A percentile compares a stretch with the other conserved stretches of the same genome.
phyloP scores from a whole-genome alignment of 768 basidiomycete genomes.

The Fomitopsis serialis region DNA sequence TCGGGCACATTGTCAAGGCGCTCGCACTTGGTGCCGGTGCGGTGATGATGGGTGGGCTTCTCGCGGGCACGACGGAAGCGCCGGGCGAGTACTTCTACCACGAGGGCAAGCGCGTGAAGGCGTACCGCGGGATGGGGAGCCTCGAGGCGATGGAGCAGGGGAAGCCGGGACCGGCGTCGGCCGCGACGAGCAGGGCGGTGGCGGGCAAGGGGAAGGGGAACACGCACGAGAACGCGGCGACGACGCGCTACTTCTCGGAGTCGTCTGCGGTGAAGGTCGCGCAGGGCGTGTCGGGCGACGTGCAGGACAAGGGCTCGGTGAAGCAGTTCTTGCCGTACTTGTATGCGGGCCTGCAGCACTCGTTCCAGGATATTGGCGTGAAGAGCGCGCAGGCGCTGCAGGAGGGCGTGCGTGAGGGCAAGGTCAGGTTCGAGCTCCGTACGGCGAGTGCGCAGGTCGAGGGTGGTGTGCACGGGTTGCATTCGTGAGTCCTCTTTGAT shows the following conservation, averaged over 20 bases:
- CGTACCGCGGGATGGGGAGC: constrained; percentile 98
- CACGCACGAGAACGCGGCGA: constrained; percentile 86
- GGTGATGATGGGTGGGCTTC: constrained; percentile 97
- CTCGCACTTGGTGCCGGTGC: constrained; percentile 89
- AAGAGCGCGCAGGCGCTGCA: constrained; percentile 61
- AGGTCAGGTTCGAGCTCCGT: constrained; percentile 85
- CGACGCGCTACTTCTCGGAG: constrained; percentile 93
- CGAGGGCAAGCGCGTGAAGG: constrained; percentile 97
- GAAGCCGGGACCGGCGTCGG: constrained; percentile 34
- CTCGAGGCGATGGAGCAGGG: constrained; percentile 90
- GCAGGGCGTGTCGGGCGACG: constrained; percentile 93
- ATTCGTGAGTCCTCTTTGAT: constrained; percentile 62
- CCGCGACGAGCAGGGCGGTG: constrained; percentile 16
- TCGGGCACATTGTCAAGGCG: constrained; percentile 98
- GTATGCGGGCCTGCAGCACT: constrained; percentile 82
- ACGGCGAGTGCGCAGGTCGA: constrained; percentile 95
- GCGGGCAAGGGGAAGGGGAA: constrained; percentile 39
- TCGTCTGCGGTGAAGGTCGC: constrained; percentile 92
- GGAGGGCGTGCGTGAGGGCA: constrained; percentile 56
- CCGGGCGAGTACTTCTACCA: constrained; percentile 99
- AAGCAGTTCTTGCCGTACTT: constrained; percentile 89
- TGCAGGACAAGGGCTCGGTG: constrained; percentile 95
- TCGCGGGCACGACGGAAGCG: constrained; percentile 95
- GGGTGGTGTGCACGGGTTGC: constrained; percentile 92
- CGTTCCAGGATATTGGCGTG: constrained; percentile 90